phyloP scores from a whole-genome alignment of 768 basidiomycete genomes.

The Podaxis mareebaensis region DNA sequence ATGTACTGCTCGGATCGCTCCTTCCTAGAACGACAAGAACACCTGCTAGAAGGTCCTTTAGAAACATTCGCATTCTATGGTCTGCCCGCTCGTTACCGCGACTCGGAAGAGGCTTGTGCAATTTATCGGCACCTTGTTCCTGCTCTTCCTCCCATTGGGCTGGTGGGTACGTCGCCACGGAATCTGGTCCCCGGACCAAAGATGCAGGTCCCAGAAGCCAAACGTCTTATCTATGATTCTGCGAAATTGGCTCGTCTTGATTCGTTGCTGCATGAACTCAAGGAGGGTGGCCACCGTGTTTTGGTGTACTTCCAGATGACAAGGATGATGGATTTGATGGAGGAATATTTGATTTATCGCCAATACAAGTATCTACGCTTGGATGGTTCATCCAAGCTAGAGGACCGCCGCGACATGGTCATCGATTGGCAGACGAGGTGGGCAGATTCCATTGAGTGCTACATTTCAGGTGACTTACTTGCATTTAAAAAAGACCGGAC shows the following conservation, averaged over 20 bases:
- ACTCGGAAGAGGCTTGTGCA: constrained; percentile 53
- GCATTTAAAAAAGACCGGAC: constrained; percentile 57
- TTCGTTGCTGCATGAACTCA: constrained; percentile 85
- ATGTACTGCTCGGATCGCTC: constrained; percentile 74
- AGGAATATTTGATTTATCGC: constrained; percentile 95
- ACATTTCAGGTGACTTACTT: constrained; percentile 8
- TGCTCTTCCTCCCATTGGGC: constrained; percentile 62
- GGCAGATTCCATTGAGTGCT: constrained; percentile 22
- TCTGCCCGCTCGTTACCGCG: constrained; percentile 63
- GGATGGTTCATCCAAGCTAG: constrained; percentile 92
- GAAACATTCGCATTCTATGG: constrained; percentile 84
- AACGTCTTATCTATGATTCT: constrained; percentile 93
- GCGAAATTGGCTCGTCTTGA: constrained; percentile 94
- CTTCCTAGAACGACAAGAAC: constrained; percentile 71
- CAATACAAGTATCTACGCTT: constrained; percentile 94
- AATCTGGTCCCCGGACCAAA: constrained; percentile 78
- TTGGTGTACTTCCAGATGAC: constrained; percentile 99
- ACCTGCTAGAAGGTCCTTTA: constrained; percentile 63
- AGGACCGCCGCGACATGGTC: constrained; percentile 98
- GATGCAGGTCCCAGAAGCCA: constrained; percentile 94
- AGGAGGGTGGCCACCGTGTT: constrained; percentile 89
- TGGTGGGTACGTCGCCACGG: constrained; percentile 63
- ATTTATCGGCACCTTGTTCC: constrained; percentile 54
- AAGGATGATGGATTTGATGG: constrained; percentile 99
- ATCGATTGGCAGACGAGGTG: constrained; percentile 98